Conservation (phyloP, 768 basidiomycete species). For the Lentinula detonsa region DNA sequence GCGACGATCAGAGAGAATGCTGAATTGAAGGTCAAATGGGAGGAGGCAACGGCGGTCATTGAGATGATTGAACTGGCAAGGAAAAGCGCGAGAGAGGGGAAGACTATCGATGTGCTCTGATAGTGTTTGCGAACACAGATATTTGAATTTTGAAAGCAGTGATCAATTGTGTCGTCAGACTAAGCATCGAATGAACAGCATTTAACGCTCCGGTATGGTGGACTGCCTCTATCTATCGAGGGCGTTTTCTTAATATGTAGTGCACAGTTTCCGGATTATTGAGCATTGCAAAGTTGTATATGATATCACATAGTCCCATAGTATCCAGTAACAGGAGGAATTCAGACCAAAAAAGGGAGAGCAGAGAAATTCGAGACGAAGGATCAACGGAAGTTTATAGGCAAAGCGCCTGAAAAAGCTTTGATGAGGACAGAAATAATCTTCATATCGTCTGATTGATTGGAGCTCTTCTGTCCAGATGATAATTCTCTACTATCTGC, state of each 20-base stretch:
- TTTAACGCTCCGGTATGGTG: too few relatives aligned
- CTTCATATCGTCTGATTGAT: background rate
- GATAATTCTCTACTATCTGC: background rate
- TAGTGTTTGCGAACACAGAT: background rate
- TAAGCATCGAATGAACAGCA: too few relatives aligned
- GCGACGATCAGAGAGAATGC: slow-evolving; percentile 50
- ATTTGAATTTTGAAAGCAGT: too few relatives aligned
- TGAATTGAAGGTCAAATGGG: slow-evolving; percentile 62
- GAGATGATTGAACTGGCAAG: slow-evolving; percentile 74
- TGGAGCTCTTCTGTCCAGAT: background rate
- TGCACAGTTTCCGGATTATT: too few relatives aligned
- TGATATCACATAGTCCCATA: too few relatives aligned
- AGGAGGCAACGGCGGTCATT: slow-evolving; percentile 65
- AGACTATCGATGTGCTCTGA: slow-evolving; percentile 26
- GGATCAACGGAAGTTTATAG: background rate
- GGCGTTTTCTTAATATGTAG: too few relatives aligned
- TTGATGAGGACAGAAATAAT: background rate
- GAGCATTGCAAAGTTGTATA: too few relatives aligned
- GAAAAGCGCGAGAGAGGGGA: slow-evolving; percentile 57
- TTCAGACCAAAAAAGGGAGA: too few relatives aligned
- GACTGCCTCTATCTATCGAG: too few relatives aligned
- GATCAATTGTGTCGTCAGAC: too few relatives aligned
- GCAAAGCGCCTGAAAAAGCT: background rate
- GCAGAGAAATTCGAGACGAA: background rate
- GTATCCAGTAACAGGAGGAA: too few relatives aligned